These are phyloP conservation scores for Blastomyces silverae DNA, from an alignment of 2,329 filamentous ascomycete species.

Conservation along the genomic window DNA sequence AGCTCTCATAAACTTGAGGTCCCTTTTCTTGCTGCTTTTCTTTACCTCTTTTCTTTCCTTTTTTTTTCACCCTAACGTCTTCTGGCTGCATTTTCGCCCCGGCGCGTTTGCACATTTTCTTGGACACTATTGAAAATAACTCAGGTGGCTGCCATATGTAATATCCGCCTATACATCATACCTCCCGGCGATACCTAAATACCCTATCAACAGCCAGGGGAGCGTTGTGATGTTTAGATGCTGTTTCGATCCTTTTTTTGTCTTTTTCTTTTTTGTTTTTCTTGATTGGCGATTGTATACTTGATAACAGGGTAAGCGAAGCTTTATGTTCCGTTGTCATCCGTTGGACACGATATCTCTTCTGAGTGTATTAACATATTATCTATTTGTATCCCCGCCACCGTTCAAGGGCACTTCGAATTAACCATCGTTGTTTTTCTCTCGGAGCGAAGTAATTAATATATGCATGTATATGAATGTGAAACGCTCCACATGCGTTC, in stretches of 20 bases:
- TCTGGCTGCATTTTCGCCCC: constrained; percentile 20
- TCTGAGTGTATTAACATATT: constrained; percentile 8
- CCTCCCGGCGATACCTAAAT: constrained; percentile 8
- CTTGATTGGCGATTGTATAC: background rate
- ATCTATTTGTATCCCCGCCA: background rate
- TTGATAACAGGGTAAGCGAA: background rate
- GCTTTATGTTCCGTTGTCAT: background rate
- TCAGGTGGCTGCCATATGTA: constrained; percentile 6
- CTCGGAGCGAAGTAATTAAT: background rate
- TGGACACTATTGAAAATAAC: constrained; percentile 11
- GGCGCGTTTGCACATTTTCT: constrained; percentile 12
- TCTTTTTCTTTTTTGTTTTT: background rate
- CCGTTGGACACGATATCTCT: background rate
- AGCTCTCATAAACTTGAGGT: background rate
- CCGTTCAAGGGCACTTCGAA: background rate
- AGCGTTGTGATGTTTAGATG: constrained; percentile 1
- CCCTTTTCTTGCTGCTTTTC: constrained; percentile 13
- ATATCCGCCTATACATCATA: constrained; percentile 14
- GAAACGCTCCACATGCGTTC: background rate
- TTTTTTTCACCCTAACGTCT: constrained; percentile 23
- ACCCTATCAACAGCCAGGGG: background rate
- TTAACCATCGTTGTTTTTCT: background rate
- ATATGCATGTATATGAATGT: background rate
- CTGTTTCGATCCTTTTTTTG: background rate
- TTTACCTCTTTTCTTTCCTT: constrained; percentile 21